Base-by-base conservation (phyloP, 805 yeast genomes). In the Pichia insulana region DNA sequence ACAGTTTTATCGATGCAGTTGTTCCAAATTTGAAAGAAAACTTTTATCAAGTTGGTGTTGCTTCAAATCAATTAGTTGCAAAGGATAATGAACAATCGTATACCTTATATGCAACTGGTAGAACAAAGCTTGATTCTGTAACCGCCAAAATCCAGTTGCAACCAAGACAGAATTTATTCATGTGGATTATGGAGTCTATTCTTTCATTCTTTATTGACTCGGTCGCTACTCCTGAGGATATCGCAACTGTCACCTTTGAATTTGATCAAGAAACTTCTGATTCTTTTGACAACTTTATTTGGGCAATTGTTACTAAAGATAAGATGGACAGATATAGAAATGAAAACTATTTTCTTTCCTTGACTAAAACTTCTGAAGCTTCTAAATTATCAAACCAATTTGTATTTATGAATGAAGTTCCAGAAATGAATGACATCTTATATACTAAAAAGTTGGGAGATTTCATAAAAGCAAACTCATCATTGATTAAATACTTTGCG, bases 321-420 rank as follows among this genome's bases (percentile, higher is more conserved):
- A 74, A 76, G 49, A 86, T 92, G 96, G 78, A 79, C 59, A 72
- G 74, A 39, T 68, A 72, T 48, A 83, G 97, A 64, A 78, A 71
- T 38, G 76, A 75, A 44, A 80, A 83, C 65, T 92, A 87, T 66
- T 90, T 68, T 64, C 69, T 90, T 56, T 83, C 95, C 2, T 71
- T 89, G 56, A 85, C 97, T 50, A 84, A 77, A 52, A 85, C 96
- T 34, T 54, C 81, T 34, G 95, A 87, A 58, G 77, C 83, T 20
- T 59, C 71, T 22, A 71, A 74, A 50, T 68, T 90, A 53, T 95
- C 96, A 30, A 53, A 65, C 36, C 77, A 83, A 49, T 84, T 73
- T 57, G 95, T 86, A 22, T 86, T 76, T 65, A 89, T 92, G 97
- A 70, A 83, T 53, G 99, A 92, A 69, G 77, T 77, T 44, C 71